Conservation (phyloP, 1,284 basidiomycete species). For the Pholiota adiposa region DNA sequence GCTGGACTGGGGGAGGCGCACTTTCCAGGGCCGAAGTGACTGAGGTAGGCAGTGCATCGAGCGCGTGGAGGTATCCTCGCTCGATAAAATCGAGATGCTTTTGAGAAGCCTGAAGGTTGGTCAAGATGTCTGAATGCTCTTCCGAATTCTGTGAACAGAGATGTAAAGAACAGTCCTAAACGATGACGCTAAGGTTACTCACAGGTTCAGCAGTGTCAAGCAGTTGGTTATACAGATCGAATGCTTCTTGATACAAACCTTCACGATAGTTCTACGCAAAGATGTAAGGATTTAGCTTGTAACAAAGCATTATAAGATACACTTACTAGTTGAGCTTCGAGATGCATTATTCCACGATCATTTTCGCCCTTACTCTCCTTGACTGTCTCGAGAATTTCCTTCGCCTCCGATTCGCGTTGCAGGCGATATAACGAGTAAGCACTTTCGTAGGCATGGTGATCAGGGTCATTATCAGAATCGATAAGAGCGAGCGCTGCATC, state of each 20-base stretch:
- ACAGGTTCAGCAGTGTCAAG: slow-evolving; percentile 78
- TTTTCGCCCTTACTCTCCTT: slow-evolving; percentile 48
- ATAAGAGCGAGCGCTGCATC: slow-evolving; percentile 59
- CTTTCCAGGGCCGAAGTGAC: slow-evolving; percentile 61
- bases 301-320: background rate
- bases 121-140: slow-evolving; percentile 84
- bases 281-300: background rate
- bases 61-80: slow-evolving; percentile 64
- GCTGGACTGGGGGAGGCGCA: slow-evolving; percentile 50
- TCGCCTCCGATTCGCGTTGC: slow-evolving; percentile 72
- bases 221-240: slow-evolving; percentile 78
- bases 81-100: slow-evolving; percentile 82
- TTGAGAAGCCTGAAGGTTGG: slow-evolving; percentile 80
- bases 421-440: slow-evolving; percentile 85
- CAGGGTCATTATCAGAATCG: slow-evolving; percentile 32
- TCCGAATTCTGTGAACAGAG: slow-evolving; percentile 65
- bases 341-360: slow-evolving; percentile 71
- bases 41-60: slow-evolving; percentile 59
- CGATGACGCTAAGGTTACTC: slow-evolving; percentile 30
- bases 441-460: slow-evolving; percentile 63
- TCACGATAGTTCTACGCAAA: slow-evolving; percentile 73
- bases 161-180: background rate
- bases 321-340: slow-evolving; percentile 85
- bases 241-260: slow-evolving; percentile 72
- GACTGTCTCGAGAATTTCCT: slow-evolving; percentile 52